Evolutionary conservation across 495 filamentous ascomycete species (phyloP).

Genomic region (Penicillium chermesinum): DNA sequence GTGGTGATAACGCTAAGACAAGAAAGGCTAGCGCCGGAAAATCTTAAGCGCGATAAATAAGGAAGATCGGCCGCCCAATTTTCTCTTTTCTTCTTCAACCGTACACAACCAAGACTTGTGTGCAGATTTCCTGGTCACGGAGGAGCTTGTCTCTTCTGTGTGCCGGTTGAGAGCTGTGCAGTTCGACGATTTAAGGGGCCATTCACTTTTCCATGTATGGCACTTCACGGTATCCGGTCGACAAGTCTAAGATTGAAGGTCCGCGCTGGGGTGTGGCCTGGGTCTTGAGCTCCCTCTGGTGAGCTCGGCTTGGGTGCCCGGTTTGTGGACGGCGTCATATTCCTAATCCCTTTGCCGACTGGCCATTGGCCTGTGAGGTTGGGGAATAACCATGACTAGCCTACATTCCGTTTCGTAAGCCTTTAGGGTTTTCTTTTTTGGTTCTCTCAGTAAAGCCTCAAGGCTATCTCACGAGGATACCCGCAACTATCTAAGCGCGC

Average conservation of each 20-base stretch:
- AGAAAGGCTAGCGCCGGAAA: slow-evolving; percentile 17
- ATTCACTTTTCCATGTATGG: slow-evolving; percentile 54
- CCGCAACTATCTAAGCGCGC: no score
- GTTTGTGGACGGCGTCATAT: slow-evolving; percentile 70
- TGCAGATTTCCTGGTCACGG: slow-evolving; percentile 62
- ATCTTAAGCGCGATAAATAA: slow-evolving; percentile 29
- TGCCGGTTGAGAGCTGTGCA: slow-evolving; percentile 74
- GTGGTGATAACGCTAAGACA: slow-evolving; percentile 9
- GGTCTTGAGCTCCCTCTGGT: slow-evolving; percentile 69
- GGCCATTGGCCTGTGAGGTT: slow-evolving; percentile 78
- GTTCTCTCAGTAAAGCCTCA: no score
- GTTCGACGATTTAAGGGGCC: slow-evolving; percentile 84
- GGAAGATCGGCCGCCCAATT: slow-evolving; percentile 20
- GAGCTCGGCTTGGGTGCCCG: slow-evolving; percentile 60
- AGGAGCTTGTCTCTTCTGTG: slow-evolving; percentile 42
- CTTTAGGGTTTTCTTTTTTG: no score
- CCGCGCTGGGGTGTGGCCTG: slow-evolving; percentile 32
- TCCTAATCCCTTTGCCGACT: slow-evolving; percentile 73
- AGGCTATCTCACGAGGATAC: no score
- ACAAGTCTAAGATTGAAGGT: slow-evolving; percentile 82
- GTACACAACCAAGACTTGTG: slow-evolving; percentile 68
- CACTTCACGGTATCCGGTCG: slow-evolving; percentile 79
- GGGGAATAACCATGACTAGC: slow-evolving; percentile 77
- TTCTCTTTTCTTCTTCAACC: slow-evolving; percentile 38
- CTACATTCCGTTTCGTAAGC: slow-evolving; percentile 50